Evolutionary conservation across 106 monocot genomes (phyloP), one percentile per base, ranked within the genome.

Genomic region (Ottelia alismoides): DNA sequence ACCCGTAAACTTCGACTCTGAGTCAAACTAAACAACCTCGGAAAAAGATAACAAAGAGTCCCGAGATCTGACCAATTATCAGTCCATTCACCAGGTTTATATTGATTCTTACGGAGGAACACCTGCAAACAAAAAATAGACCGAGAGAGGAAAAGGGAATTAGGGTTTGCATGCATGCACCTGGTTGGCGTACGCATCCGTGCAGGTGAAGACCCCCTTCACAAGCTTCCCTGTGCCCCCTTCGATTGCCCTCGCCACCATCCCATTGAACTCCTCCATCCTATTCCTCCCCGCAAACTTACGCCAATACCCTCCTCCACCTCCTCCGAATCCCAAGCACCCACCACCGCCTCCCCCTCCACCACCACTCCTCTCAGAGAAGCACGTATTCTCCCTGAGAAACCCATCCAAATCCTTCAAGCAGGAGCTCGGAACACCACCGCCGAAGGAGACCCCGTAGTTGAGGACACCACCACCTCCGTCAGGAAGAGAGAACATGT

Each of bases 141-240:
- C n/a, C n/a, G n/a, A n/a, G n/a, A n/a, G n/a, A n/a, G n/a, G n/a
- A n/a, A n/a, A n/a, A n/a, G n/a, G n/a, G n/a, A n/a, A n/a, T 43
- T 16, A 43, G 10, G 16, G 16, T 43, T 43, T 6, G 16, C 40
- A 43, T 7, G 40, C 40, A 7, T 16, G 6, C 6, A 84, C 94
- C 84, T 81, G 88, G 25, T 26, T 61, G 30, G 66, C 58, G 51
- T 96, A 96, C 2, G 62, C 63, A 57, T 79, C 71, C 63, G 77
- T 88, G 55, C 65, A 74, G 51, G 53, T 81, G 58, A 88, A 96
- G 44, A 96, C 67, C 17, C 94, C 94, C 59, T 76, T 79, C 26
- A 96, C 84, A 46, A 88, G 68, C 74, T 76, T 66, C 0, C 94
- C 94, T 0, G 94, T 96, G 25, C 94, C 94, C 12, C 58, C 71